Evolutionary conservation across 2,329 filamentous ascomycete species (phyloP).

Genomic region (Dactylellina drechsleri): DNA sequence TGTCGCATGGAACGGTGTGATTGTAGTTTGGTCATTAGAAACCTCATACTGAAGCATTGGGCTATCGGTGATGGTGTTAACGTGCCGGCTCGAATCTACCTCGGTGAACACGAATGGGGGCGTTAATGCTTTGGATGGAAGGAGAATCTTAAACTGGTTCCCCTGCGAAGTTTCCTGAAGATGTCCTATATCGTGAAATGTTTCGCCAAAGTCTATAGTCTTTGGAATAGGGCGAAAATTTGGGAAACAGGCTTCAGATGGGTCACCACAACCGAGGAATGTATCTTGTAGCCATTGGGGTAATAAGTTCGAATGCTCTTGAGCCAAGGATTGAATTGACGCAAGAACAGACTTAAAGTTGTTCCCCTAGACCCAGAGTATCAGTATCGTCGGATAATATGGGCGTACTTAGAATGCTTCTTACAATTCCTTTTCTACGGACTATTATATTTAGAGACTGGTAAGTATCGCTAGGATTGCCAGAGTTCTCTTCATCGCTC

Average conservation of each 20-base stretch:
- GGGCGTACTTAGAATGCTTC: not conserved
- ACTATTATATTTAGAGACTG: conserved; percentile 85
- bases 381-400: conserved; percentile 13
- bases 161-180: conserved; percentile 88
- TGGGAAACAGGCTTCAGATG: conserved; percentile 85
- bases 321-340: conserved; percentile 84
- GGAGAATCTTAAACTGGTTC: conserved; percentile 63
- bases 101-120: conserved; percentile 70
- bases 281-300: conserved; percentile 95
- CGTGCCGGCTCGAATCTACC: not conserved
- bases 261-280: conserved; percentile 96
- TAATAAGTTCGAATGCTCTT: conserved; percentile 80
- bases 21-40: conserved; percentile 8
- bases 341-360: conserved; percentile 96
- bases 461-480: conserved; percentile 81
- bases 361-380: conserved; percentile 72
- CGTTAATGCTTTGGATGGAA: conserved; percentile 20
- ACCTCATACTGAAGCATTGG: conserved; percentile 19
- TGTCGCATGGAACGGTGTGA: not conserved
- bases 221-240: conserved; percentile 80
- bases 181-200: conserved; percentile 95
- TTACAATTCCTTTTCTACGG: conserved; percentile 75
- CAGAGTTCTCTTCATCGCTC: conserved; percentile 73
- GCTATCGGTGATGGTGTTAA: not conserved
- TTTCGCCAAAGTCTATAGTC: conserved; percentile 89